Evolutionary conservation across 164 flowering plant species (phyloP).

Genomic region (Liriodendron chinense): DNA sequence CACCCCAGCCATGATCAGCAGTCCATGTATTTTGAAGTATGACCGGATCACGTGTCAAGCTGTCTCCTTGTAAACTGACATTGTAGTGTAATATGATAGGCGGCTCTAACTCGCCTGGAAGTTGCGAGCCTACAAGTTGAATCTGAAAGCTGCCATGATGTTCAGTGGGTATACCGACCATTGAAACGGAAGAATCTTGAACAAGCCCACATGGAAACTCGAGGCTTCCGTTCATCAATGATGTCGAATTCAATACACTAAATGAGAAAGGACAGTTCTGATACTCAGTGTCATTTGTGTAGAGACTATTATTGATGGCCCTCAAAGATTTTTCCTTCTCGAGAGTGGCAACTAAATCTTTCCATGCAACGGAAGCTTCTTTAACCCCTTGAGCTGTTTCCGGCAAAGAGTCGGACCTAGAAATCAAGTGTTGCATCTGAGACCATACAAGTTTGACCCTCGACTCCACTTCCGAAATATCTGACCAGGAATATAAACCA

Average conservation of each 20-base stretch:
- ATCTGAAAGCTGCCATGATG: conserved; percentile 51
- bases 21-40: conserved; percentile 82
- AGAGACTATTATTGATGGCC: neutral
- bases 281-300: conserved; percentile 10
- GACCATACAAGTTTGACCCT: conserved; percentile 55
- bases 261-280: conserved; percentile 56
- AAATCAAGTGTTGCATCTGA: conserved; percentile 51
- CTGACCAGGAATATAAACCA: conserved; percentile 36
- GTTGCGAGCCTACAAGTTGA: conserved; percentile 47
- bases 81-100: conserved; percentile 62
- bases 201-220: conserved; percentile 82
- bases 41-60: conserved; percentile 52
- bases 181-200: conserved; percentile 75
- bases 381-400: conserved; percentile 73
- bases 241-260: conserved; percentile 20
- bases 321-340: conserved; percentile 35
- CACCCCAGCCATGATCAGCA: conserved; percentile 68
- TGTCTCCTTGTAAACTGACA: conserved; percentile 60
- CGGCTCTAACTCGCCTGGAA: conserved; percentile 43
- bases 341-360: conserved; percentile 41
- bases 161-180: conserved; percentile 68
- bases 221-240: conserved; percentile 22
- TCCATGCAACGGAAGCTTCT: conserved; percentile 81
- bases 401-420: conserved; percentile 72
- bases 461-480: conserved; percentile 38